Base-by-base conservation (phyloP, 179 eudicot genomes). In the Patellifolia procumbens region DNA sequence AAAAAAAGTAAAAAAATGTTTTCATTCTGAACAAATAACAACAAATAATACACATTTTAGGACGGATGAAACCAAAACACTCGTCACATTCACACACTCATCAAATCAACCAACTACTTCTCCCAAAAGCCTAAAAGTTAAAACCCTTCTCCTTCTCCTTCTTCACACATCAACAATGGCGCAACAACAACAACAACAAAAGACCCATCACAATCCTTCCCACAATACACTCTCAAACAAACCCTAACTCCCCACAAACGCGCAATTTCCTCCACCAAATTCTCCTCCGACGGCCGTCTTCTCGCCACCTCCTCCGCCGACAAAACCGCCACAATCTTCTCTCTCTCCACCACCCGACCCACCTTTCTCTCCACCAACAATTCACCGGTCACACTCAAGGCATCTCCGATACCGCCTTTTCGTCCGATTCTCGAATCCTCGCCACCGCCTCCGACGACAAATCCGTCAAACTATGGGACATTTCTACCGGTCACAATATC, bases 371-470 rank as follows among this genome's bases (percentile, higher is more conserved):
- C 39, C 76, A 74, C 78, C 85, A 82, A 17, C 79, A 84, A 6
- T 80, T 88, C 80, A 7, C 24, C 29, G 95, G 92, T 79, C 98
- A 94, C 89, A 87, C 81, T 3, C 88, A 83, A 28, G 98, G 97
- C 55, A 80, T 94, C 87, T 94, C 98, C 82, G 97, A 94, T 84
- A 51, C 87, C 70, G 89, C 99, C 16, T 93, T 93, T 84, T 91
- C 97, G 65, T 81, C 88, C 78, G 97, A 91, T 81, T 72, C 91
- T 34, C 93, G 90, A 17, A 84, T 75, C 85, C 86, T 93, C 76
- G 90, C 91, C 80, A 88, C 97, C 78, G 93, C 89, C 73, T 92
- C 97, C 80, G 98, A 94, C 74, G 97, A 94, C 79, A 89, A 88
- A 51, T 80, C 97, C 66, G 80, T 92, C 76, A 85, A 86, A 42